phyloP scores from a whole-genome alignment of 108 stramenopile species.

The Cyclotella baltica region DNA sequence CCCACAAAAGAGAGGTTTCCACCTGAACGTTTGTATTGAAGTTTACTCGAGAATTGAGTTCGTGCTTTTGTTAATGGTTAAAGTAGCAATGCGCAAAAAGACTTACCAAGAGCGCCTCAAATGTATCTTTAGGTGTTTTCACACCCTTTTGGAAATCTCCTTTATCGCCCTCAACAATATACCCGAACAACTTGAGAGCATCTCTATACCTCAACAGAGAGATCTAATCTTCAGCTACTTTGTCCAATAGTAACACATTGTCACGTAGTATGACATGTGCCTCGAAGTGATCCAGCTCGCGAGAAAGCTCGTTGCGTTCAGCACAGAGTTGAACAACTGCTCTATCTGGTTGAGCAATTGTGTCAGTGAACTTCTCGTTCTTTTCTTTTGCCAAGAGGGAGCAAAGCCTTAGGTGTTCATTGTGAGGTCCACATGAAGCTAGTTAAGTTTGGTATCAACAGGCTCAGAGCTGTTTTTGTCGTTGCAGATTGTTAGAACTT shows the following conservation, averaged over 20 bases:
- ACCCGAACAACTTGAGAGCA: neutral
- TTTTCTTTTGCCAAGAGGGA: neutral
- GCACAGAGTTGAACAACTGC: neutral
- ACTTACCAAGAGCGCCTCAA: neutral
- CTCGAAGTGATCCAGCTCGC: neutral
- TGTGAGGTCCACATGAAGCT: neutral
- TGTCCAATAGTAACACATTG: constrained; percentile 8
- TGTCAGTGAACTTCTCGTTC: neutral
- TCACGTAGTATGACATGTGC: neutral
- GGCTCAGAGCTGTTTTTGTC: neutral
- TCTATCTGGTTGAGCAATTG: neutral
- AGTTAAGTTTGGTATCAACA: neutral
- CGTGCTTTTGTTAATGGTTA: too few species aligned
- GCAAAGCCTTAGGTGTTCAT: constrained; percentile 9
- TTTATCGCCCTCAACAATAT: neutral
- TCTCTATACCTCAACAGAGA: constrained; percentile 9
- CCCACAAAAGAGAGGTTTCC: too few species aligned
- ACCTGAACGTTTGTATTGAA: too few species aligned
- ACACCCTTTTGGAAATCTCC: neutral
- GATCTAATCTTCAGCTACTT: neutral
- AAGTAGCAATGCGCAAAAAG: too few species aligned
- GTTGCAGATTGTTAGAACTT: neutral
- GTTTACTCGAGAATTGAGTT: too few species aligned
- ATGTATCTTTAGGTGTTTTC: neutral
- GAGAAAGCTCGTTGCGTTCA: constrained; percentile 21